phyloP scores from a whole-genome alignment of 768 basidiomycete genomes.

The Lepiota subincarnata region DNA sequence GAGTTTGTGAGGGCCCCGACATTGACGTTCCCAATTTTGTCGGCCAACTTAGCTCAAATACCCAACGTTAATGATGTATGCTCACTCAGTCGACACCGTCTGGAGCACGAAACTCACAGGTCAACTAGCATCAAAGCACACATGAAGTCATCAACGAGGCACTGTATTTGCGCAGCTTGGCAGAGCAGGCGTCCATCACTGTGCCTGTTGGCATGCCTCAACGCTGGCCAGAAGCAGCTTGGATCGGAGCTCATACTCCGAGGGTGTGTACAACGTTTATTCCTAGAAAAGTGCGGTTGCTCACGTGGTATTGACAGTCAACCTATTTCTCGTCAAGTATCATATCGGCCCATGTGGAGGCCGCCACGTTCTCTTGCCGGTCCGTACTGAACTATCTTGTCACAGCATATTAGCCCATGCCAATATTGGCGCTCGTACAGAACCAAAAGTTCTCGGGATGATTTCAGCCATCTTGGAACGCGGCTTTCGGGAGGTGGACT shows the following conservation, averaged over 20 bases:
- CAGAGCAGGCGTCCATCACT: slow-evolving; percentile 45
- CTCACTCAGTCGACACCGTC: slow-evolving; percentile 6
- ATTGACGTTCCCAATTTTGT: slow-evolving; percentile 55
- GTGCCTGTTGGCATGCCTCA: slow-evolving; percentile 47
- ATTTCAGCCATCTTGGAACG: slow-evolving; percentile 40
- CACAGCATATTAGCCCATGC: background rate
- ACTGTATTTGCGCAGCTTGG: slow-evolving; percentile 47
- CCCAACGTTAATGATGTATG: slow-evolving; percentile 43
- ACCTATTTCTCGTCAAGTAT: slow-evolving; percentile 54
- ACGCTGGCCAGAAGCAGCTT: slow-evolving; percentile 32
- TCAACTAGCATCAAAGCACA: slow-evolving; percentile 29
- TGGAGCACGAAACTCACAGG: slow-evolving; percentile 2
- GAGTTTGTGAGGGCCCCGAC: slow-evolving; percentile 63
- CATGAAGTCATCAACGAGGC: slow-evolving; percentile 59
- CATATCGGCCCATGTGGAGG: slow-evolving; percentile 56
- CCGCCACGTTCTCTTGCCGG: slow-evolving; percentile 57
- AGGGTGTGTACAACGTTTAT: slow-evolving; percentile 20
- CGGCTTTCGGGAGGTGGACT: slow-evolving; percentile 51
- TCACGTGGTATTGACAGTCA: slow-evolving; percentile 21
- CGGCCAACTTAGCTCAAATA: slow-evolving; percentile 31
- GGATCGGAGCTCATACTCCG: slow-evolving; percentile 22
- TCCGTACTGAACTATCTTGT: slow-evolving; percentile 21
- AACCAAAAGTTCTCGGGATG: slow-evolving; percentile 24
- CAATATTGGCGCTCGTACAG: slow-evolving; percentile 19
- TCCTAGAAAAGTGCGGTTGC: slow-evolving; percentile 8